Conservation (phyloP, 1,284 basidiomycete species). For the Puccinia coronata region DNA sequence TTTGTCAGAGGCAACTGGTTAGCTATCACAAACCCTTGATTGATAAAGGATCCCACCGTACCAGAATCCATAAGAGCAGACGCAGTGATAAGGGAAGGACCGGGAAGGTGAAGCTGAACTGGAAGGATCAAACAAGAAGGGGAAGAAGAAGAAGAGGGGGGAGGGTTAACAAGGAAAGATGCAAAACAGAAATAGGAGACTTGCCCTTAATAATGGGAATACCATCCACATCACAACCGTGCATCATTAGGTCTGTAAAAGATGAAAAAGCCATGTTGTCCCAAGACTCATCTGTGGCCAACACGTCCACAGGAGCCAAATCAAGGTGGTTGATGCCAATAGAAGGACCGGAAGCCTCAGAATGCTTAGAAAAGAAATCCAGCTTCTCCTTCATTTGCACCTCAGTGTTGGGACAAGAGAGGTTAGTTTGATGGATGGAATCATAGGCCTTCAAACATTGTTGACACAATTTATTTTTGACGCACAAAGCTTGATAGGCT, state of each 20-base stretch:
- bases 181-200: neutral
- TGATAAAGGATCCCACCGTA: neutral
- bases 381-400: slow-evolving; percentile 1
- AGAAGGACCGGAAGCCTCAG: neutral
- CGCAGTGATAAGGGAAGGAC: neutral
- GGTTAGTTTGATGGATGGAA: neutral
- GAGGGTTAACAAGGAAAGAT: neutral
- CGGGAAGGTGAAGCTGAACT: neutral
- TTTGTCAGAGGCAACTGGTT: neutral
- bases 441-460: neutral
- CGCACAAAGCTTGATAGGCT: neutral
- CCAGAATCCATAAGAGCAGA: neutral
- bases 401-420: neutral
- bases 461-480: slow-evolving; percentile 12
- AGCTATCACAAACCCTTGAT: neutral
- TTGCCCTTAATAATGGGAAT: neutral
- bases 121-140: neutral
- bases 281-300: slow-evolving; percentile 17
- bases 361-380: neutral
- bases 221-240: neutral
- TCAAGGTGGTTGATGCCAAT: neutral
- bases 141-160: neutral
- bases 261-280: neutral
- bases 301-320: neutral
- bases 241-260: slow-evolving; percentile 1